Base-by-base conservation (phyloP, 2,329 filamentous ascomycete genomes). In the Incumbomyces lentus region DNA sequence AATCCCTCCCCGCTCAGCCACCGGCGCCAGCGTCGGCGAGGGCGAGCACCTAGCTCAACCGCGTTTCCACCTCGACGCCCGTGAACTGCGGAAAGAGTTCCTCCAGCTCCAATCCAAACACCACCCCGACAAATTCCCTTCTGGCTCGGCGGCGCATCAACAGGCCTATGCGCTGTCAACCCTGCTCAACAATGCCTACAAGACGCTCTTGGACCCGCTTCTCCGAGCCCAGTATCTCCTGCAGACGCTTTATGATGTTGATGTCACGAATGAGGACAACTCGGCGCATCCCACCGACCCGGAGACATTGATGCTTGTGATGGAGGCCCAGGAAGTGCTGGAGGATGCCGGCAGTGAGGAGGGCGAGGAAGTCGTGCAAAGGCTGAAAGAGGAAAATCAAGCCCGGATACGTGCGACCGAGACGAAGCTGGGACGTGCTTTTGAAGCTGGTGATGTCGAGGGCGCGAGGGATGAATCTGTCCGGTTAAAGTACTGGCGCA, bases 131-230 rank as follows among this genome's bases (percentile, higher is more conserved):
- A 72, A 64, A 72, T 82, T 67, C 56, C 68, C 57, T 59, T 49
- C 60, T 3, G 62, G 62, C 2, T 43, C 54, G 10, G 53, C 66
- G 3, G 60, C 68, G 32, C 79, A 79, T 57, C 66, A 68, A 34
- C 69, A 75, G 40, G 87, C 88, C 16, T 86, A 93, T 64, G 84
- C 80, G 0, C 71, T 81, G n/a, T 92, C 84, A 8, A 78, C 86
- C 6, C 75, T 78, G 19, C 89, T 96, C 64, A 96, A 96, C 71
- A 82, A 88, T 55, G 92, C 92, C 1, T 96, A 93, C 73, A 82
- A 79, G 59, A 95, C 89, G 2, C 76, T 98, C 1, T 70, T 77
- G 41, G 78, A 82, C 56, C 89, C 92, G 13, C 70, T 98, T 11
- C 65, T 78, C 40, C 79, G 92, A 18, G 89, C 90, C n/a, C 87